Percentiles rank a stretch among this genome's conserved stretches.
These are phyloP conservation scores for Hemileccinum rubropunctum DNA, from an alignment of 768 basidiomycete genomes.

Conservation along the genomic window DNA sequence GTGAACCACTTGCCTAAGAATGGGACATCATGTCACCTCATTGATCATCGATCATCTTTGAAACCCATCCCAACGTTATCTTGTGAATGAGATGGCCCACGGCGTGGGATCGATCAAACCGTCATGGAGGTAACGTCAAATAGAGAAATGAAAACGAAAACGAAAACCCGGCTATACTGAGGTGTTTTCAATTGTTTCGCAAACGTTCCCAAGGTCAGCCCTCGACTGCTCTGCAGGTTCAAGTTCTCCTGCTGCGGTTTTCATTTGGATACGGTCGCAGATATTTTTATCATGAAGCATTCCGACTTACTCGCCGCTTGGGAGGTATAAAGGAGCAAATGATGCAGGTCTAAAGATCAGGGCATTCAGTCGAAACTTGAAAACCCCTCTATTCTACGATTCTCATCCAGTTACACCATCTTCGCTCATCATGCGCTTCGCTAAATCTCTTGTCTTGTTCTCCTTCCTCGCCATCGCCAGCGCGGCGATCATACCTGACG, in stretches of 20 bases:
- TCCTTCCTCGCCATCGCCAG: slow-evolving; percentile 4
- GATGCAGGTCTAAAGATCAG: neutral
- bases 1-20: too few relatives aligned
- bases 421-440: slow-evolving; percentile 5
- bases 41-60: too few relatives aligned
- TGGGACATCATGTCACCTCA: too few relatives aligned
- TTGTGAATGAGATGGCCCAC: too few relatives aligned
- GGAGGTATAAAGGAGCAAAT: neutral
- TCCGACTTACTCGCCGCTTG: neutral
- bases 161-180: too few relatives aligned
- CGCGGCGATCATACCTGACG: neutral
- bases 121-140: too few relatives aligned
- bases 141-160: too few relatives aligned
- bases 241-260: slow-evolving; percentile 2
- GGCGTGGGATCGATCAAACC: too few relatives aligned
- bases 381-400: neutral
- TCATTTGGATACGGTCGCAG: neutral
- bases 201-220: too few relatives aligned
- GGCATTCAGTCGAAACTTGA: neutral
- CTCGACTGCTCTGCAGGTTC: too few relatives aligned
- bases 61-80: too few relatives aligned
- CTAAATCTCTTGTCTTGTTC: slow-evolving; percentile 1
- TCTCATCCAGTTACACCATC: neutral
- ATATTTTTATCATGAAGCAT: neutral
- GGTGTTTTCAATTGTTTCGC: too few relatives aligned